Evolutionary conservation across 108 stramenopile genomes (phyloP).

Genomic region (Discostella pseudostelligera): DNA sequence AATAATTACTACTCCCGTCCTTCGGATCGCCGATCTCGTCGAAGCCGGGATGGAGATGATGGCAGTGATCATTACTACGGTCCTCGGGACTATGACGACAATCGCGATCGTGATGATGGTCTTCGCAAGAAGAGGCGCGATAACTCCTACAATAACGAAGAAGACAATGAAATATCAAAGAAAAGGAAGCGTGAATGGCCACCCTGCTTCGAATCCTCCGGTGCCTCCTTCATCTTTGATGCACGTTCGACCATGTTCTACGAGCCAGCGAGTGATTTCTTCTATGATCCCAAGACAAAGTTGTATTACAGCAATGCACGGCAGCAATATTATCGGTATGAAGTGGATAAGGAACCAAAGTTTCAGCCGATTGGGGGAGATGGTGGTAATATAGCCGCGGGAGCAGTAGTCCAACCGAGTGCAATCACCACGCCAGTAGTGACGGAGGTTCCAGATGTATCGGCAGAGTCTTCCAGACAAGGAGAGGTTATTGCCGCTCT

Average conservation of each 20-base stretch:
- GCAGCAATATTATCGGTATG: slow-evolving; percentile 59
- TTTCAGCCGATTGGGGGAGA: slow-evolving; percentile 37
- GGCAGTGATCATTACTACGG: slow-evolving; percentile 13
- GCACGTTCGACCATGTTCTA: slow-evolving; percentile 78
- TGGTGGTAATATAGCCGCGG: background rate
- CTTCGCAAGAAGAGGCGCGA: background rate
- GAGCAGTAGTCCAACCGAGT: background rate
- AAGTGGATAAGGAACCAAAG: slow-evolving; percentile 19
- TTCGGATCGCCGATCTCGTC: background rate
- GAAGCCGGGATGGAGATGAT: background rate
- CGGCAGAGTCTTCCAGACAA: background rate
- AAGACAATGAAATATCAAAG: background rate
- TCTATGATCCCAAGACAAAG: slow-evolving; percentile 83
- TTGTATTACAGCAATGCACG: slow-evolving; percentile 72
- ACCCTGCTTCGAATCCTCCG: slow-evolving; percentile 66
- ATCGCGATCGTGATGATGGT: slow-evolving; percentile 11
- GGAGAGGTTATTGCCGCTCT: background rate
- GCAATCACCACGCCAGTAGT: background rate
- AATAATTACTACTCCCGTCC: background rate
- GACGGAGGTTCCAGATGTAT: background rate
- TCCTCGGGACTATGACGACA: slow-evolving; percentile 8
- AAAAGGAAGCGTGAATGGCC: slow-evolving; percentile 63
- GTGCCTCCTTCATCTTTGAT: slow-evolving; percentile 74
- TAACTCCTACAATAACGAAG: too few species aligned
- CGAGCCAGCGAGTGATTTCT: slow-evolving; percentile 73